These are phyloP conservation scores for Nepenthes mirabilis DNA, from an alignment of 148 eudicot genomes.

Conservation along the genomic window DNA sequence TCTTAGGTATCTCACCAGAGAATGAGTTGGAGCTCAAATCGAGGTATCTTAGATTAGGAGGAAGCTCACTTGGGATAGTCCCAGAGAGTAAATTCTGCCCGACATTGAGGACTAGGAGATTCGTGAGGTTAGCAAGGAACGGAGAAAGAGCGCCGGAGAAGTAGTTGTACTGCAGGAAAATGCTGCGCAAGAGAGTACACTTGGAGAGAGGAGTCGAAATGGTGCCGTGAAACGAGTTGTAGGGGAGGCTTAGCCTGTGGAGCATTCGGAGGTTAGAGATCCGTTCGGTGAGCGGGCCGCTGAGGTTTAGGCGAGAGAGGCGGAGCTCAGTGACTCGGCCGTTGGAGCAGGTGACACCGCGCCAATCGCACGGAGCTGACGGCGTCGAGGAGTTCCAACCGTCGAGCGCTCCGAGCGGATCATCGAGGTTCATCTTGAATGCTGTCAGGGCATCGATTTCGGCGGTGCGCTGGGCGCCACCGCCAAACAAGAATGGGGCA, in stretches of 20 bases:
- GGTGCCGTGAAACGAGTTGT: constrained; percentile 35
- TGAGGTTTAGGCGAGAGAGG: constrained; percentile 30
- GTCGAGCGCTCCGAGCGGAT: constrained; percentile 22
- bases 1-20: constrained; percentile 26
- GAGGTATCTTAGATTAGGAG: constrained; percentile 19
- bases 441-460: constrained; percentile 18
- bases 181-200: constrained; percentile 21
- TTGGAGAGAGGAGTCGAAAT: constrained; percentile 30
- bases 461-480: constrained; percentile 6
- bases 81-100: constrained; percentile 29
- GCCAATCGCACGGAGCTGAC: constrained; percentile 37
- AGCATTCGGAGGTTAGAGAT: constrained; percentile 25
- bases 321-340: constrained; percentile 24
- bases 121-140: constrained; percentile 18
- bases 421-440: constrained; percentile 21
- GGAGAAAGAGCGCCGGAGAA: constrained; percentile 27
- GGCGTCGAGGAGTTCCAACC: constrained; percentile 19
- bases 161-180: constrained; percentile 36
- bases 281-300: constrained; percentile 22
- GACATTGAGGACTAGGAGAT: constrained; percentile 24
- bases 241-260: constrained; percentile 47
- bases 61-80: constrained; percentile 9
- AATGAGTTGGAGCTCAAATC: constrained; percentile 26
- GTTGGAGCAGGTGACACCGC: constrained; percentile 22
- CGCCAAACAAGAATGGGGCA: not conserved